A percentile compares a stretch with the other conserved stretches of the same genome.
Conservation (phyloP, 1,284 basidiomycete species). For the Irpex sp. region DNA sequence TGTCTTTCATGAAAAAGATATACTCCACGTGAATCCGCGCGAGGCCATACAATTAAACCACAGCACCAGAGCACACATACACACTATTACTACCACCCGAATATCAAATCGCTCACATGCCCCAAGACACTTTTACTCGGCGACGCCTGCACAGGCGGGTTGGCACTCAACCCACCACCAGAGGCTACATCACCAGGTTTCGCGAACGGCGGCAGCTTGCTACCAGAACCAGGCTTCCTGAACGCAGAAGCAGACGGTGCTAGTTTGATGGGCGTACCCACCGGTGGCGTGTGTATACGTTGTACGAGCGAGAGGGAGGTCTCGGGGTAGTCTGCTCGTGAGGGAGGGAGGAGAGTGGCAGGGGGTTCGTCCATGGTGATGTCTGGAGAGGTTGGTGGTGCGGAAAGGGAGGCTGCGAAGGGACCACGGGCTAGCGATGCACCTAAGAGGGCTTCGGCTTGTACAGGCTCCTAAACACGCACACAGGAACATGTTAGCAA, state of each 20-base stretch:
- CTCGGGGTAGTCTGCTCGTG: conserved; percentile 19
- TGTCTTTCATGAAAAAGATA: no score
- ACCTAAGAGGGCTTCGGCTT: conserved; percentile 62
- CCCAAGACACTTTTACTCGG: conserved; percentile 71
- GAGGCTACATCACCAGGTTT: background rate
- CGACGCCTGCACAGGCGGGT: conserved; percentile 29
- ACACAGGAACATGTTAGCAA: no score
- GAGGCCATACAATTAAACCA: background rate
- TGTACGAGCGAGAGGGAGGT: conserved; percentile 19
- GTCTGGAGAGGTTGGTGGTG: conserved; percentile 28
- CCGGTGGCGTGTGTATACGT: conserved; percentile 29
- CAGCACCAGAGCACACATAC: background rate
- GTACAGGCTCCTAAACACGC: conserved; percentile 58
- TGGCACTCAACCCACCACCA: background rate
- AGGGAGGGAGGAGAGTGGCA: conserved; percentile 15
- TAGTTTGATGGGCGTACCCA: conserved; percentile 69
- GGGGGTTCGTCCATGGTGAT: conserved; percentile 31
- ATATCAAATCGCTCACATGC: conserved; percentile 81
- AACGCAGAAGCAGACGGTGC: conserved; percentile 79
- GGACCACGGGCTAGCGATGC: conserved; percentile 39
- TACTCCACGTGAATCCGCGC: no score
- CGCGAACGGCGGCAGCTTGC: conserved; percentile 7
- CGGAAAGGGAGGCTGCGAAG: conserved; percentile 25
- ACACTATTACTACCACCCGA: conserved; percentile 65
- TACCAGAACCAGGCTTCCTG: conserved; percentile 45